Percentiles rank a stretch among this genome's conserved stretches.
Evolutionary conservation across 768 basidiomycete species (phyloP).

Genomic region (Lentinula boryana): DNA sequence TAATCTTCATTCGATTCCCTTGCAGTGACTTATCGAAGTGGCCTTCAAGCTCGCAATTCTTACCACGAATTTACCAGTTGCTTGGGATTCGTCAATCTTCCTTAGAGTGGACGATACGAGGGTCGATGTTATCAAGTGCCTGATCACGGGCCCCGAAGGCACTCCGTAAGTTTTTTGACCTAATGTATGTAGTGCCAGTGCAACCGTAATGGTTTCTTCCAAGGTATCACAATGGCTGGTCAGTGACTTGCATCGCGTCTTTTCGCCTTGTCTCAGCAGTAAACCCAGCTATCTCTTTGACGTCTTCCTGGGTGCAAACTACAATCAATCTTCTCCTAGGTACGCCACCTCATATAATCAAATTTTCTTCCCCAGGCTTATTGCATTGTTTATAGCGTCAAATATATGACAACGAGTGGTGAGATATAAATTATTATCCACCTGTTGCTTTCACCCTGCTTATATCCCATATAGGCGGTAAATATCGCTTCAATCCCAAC

Average conservation of each 20-base stretch:
- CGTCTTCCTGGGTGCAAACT: slow-evolving; percentile 85
- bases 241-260: slow-evolving; percentile 17
- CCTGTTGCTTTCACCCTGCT: slow-evolving; percentile 4
- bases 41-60: slow-evolving; percentile 77
- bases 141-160: slow-evolving; percentile 89
- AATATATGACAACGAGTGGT: slow-evolving; percentile 49
- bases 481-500: slow-evolving; percentile 91
- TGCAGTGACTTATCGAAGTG: background rate
- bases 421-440: background rate
- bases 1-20: background rate
- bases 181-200: background rate
- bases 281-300: slow-evolving; percentile 68
- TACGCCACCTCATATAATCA: background rate
- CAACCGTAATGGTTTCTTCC: slow-evolving; percentile 4
- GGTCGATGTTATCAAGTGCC: slow-evolving; percentile 88
- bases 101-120: slow-evolving; percentile 86
- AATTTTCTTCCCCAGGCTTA: background rate
- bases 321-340: slow-evolving; percentile 81
- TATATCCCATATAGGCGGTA: slow-evolving; percentile 56
- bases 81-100: slow-evolving; percentile 94
- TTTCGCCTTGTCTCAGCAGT: background rate
- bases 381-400: slow-evolving; percentile 32
- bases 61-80: slow-evolving; percentile 89
- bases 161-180: slow-evolving; percentile 62
- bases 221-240: slow-evolving; percentile 92